Evolutionary conservation across 2,329 filamentous ascomycete species (phyloP).

Genomic region (Fusarium ambrosium): DNA sequence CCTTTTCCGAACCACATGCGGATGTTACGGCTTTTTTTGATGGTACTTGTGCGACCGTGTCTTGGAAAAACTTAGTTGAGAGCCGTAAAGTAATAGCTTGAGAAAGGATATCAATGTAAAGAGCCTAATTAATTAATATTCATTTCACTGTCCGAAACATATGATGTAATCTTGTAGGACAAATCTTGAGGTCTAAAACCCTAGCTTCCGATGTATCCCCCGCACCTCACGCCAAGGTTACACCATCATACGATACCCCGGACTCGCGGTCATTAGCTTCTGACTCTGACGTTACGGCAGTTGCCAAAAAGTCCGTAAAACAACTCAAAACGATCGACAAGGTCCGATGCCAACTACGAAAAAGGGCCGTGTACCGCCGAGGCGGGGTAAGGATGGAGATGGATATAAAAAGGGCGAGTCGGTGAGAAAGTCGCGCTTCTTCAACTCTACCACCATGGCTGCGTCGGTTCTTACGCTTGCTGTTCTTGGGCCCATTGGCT

Average conservation of each 20-base stretch:
- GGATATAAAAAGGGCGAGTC: not conserved
- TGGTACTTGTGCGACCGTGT: not conserved
- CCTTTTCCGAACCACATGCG: not conserved
- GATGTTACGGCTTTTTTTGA: not conserved
- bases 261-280: not conserved
- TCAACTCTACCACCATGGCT: not conserved
- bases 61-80: not conserved
- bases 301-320: not conserved
- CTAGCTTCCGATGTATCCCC: slow-evolving; percentile 1
- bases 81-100: not conserved
- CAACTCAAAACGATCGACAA: slow-evolving; percentile 3
- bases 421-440: not conserved
- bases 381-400: slow-evolving; percentile 1
- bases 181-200: not conserved
- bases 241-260: slow-evolving; percentile 2
- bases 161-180: not conserved
- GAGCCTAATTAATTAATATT: not conserved
- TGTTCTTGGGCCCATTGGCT: not conserved
- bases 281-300: not conserved
- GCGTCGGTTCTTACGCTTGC: slow-evolving; percentile 11
- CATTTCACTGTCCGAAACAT: not conserved
- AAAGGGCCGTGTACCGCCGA: not conserved
- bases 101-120: not conserved
- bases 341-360: not conserved
- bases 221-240: slow-evolving; percentile 2